Evolutionary conservation across 1,284 basidiomycete species (phyloP), one percentile per base, ranked within the genome.

Genomic region (Dichomitus squalens): DNA sequence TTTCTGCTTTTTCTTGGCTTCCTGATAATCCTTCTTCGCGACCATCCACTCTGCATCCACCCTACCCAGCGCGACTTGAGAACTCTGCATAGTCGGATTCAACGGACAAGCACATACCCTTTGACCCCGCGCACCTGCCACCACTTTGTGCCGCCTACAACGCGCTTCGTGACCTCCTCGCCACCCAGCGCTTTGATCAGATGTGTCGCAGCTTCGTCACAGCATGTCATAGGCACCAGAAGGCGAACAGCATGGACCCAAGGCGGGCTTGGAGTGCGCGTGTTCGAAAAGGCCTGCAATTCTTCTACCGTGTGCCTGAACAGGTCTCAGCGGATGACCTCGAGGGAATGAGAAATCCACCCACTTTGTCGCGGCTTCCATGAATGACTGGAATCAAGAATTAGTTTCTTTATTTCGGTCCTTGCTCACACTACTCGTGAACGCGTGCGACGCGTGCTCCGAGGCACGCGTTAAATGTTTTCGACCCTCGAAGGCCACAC

Each of bases 101-200:
- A 2, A 34, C 6, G 4, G 12, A 25, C 18, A 41, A 8, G 6
- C 14, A 68, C 79, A 53, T 65, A 94, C 90, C 81, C 93, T 69
- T 78, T 76, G 57, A 85, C 72, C n/a, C 89, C 87, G 34, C 93
- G 86, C 18, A 95, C 90, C 72, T 96, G 95, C 96, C 96, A 98
- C 95, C 96, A 98, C 68, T 95, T 95, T 7, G 87, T 86, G 1
- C 96, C 96, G 16, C 96, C 96, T 1, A 95, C 87, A 25, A 95
- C 71, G 53, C 82, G 83, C 63, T 85, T 84, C 8, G 92, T 85
- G 51, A 81, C 77, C 31, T 90, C 88, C 62, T 91, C 85, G 8
- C 95, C 94, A 0, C 96, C 96, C 11, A 99, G 79, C 1, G 88
- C 94, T 57, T 85, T 77, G 53, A 96, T 86, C 41, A 99, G 80